Evolutionary conservation across 2,329 filamentous ascomycete species (phyloP).

Genomic region (Bipolaris gigantea): DNA sequence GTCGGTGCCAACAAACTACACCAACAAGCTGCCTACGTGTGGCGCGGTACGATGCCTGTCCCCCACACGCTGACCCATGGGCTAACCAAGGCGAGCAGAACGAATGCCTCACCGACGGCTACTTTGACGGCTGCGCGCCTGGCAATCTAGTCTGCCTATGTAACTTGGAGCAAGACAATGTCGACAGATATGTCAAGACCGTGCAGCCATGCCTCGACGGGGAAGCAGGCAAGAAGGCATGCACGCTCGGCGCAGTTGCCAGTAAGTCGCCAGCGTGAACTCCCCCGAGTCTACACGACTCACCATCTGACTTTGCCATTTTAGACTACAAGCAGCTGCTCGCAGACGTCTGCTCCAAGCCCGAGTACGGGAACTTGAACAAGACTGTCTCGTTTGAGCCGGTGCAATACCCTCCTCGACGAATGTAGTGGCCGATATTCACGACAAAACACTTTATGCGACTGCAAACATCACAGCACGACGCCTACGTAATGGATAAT

Average conservation of each 20-base stretch:
- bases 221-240: conserved; percentile 9
- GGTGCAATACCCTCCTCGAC: background rate
- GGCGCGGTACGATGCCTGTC: conserved; percentile 11
- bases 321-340: conserved; percentile 25
- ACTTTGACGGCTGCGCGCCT: conserved; percentile 14
- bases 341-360: conserved; percentile 11
- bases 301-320: background rate
- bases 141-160: conserved; percentile 18
- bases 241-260: conserved; percentile 21
- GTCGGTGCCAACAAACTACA: conserved; percentile 9
- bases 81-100: background rate
- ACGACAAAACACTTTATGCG: conserved; percentile 2
- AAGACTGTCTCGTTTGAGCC: conserved; percentile 15
- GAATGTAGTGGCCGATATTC: background rate
- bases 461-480: background rate
- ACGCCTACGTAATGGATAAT: conserved; percentile 12
- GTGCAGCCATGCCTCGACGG: conserved; percentile 26
- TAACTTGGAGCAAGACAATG: conserved; percentile 17
- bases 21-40: conserved; percentile 17
- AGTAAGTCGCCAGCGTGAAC: conserved; percentile 11
- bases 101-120: conserved; percentile 5
- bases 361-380: conserved; percentile 11
- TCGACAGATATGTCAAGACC: conserved; percentile 18
- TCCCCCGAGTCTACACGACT: background rate
- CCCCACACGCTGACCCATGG: background rate